Evolutionary conservation across 1,284 basidiomycete genomes (phyloP).

Genomic region (Bjerkandera adusta): DNA sequence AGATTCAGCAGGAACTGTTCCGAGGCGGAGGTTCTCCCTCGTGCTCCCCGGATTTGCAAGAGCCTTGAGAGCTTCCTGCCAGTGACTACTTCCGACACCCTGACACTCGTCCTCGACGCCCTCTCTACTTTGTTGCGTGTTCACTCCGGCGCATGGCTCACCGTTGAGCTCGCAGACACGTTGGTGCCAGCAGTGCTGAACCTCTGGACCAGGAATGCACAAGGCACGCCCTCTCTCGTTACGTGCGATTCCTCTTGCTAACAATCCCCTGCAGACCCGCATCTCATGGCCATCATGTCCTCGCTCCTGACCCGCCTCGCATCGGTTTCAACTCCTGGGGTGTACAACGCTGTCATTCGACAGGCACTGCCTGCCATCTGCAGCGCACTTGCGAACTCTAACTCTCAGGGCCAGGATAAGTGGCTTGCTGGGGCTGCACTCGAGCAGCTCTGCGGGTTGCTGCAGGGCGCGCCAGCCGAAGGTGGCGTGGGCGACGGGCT

Average conservation of each 20-base stretch:
- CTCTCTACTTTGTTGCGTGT: conserved; percentile 77
- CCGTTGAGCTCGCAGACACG: conserved; percentile 57
- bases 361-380: conserved; percentile 74
- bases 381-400: conserved; percentile 55
- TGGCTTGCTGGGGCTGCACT: conserved; percentile 79
- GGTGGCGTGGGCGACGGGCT: conserved; percentile 74
- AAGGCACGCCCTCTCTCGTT: conserved; percentile 55
- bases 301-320: conserved; percentile 80
- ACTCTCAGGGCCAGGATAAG: conserved; percentile 57
- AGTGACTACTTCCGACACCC: conserved; percentile 81
- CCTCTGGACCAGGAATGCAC: conserved; percentile 74
- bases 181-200: conserved; percentile 68
- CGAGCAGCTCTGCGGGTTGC: conserved; percentile 73
- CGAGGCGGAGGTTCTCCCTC: conserved; percentile 56
- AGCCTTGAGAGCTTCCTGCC: conserved; percentile 84
- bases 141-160: conserved; percentile 70
- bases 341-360: conserved; percentile 73
- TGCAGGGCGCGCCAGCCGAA: conserved; percentile 57
- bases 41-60: conserved; percentile 76
- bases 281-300: conserved; percentile 83
- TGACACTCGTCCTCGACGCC: conserved; percentile 89
- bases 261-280: conserved; percentile 62
- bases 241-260: background rate
- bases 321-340: conserved; percentile 50
- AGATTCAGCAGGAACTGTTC: conserved; percentile 72